Evolutionary conservation across 495 filamentous ascomycete genomes (phyloP), one percentile per base, ranked within the genome.

Genomic region (Neurospora tetrasperma): DNA sequence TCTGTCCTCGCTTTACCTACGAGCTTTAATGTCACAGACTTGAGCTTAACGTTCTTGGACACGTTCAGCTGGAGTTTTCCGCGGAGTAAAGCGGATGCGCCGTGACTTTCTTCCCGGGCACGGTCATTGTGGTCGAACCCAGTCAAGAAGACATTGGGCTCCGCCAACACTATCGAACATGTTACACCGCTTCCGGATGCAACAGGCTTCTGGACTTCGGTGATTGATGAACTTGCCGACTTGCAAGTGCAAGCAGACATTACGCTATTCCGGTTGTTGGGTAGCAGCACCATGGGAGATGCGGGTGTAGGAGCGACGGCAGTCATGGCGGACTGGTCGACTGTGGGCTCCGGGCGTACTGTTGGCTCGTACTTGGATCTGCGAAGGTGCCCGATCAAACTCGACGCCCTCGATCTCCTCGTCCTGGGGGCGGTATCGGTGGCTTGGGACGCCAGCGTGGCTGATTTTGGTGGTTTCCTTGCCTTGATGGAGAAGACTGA

Each of bases 31-130:
- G 92, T 93, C 40, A 99, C 88, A n/a, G 94, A 90, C 85, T 97
- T 98, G 73, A 99, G 91, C 84, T 99, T 99, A 46, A 93, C 90
- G 76, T 90, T 91, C 81, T 98, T 99, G 48, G 90, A 91, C 11
- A 98, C 87, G 74, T 90, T 90, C 70, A 99, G 79, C 79, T 92
- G 89, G 71, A 99, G 82, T 78, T 90, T 94, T 8, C 96, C 96
- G 69, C 96, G 88, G 14, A 99, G 84, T 78, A 99, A 92, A 8
- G 96, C 91, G 12, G 92, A 93, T 35, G 90, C 80, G 66, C 84
- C 81, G 23, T 81, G 80, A 8, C 71, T 76, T 5, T 79, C 89
- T 68, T 92, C 89, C 9, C 89, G 86, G 46, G 82, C 85, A 35
- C 87, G 85, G 70, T 93, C 91, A 73, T 90, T 88, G 68, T 95